Conservation (phyloP, 2,329 filamentous ascomycete species). For the Fusarium kyushuense region DNA sequence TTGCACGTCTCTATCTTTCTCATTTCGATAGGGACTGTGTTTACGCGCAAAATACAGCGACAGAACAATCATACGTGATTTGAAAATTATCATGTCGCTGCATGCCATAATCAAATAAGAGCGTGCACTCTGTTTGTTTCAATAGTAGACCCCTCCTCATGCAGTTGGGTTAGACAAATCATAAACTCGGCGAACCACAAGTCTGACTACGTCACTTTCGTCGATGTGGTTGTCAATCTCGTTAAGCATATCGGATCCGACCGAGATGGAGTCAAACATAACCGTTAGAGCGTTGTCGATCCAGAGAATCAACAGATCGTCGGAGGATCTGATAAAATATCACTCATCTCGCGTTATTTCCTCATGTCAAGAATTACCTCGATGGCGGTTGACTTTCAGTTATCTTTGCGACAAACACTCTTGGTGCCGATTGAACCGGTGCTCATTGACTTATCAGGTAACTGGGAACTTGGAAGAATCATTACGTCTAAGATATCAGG, state of each 20-base stretch:
- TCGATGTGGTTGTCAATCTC: too few species aligned
- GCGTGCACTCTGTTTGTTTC: neutral
- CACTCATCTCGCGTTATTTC: neutral
- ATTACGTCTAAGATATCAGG: neutral
- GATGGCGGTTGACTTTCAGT: neutral
- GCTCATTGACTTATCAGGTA: neutral
- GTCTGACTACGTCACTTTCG: neutral
- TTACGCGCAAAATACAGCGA: too few species aligned
- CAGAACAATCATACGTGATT: too few species aligned
- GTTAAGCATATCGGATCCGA: neutral
- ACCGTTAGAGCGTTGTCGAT: neutral
- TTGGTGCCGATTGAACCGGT: neutral
- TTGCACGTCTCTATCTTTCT: neutral
- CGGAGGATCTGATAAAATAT: neutral
- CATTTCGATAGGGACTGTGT: neutral
- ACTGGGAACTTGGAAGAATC: neutral
- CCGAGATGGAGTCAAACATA: neutral
- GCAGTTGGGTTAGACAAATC: neutral
- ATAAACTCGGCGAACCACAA: neutral
- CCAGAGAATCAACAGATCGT: neutral
- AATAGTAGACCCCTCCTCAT: neutral
- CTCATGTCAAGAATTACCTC: neutral
- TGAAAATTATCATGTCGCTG: too few species aligned
- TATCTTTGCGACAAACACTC: neutral
- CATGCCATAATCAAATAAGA: neutral